Evolutionary conservation across 2,329 filamentous ascomycete species (phyloP).

Genomic region (Trichophyton mentagrophytes): DNA sequence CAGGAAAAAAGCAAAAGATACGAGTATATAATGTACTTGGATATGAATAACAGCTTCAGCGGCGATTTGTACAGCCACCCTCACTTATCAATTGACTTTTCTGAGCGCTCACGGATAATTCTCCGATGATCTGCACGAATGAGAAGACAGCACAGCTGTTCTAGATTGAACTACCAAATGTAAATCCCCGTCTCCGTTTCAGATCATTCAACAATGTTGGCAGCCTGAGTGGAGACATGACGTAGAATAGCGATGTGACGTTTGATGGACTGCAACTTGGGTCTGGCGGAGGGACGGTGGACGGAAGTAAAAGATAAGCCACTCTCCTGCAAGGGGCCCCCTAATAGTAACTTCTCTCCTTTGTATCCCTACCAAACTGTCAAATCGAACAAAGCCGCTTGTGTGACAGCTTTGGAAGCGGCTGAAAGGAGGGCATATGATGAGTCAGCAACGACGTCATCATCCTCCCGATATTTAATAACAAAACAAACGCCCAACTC

Average conservation of each 20-base stretch:
- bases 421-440: neutral
- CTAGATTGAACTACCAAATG: neutral
- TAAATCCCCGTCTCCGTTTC: neutral
- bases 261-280: neutral
- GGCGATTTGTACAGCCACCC: neutral
- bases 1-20: neutral
- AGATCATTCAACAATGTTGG: neutral
- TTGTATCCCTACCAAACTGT: neutral
- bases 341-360: neutral
- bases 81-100: neutral
- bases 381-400: neutral
- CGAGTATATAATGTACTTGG: neutral
- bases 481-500: neutral
- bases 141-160: neutral
- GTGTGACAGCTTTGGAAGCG: neutral
- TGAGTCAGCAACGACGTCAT: constrained; percentile 5
- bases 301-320: neutral
- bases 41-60: neutral
- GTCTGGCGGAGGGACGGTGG: neutral
- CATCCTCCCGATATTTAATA: neutral
- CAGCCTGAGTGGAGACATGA: neutral
- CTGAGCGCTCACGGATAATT: neutral
- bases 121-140: neutral
- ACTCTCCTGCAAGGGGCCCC: neutral
- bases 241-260: neutral